Conservation (phyloP, 192 early-diverging fungal genomes). For the Jimgerdemannia lactiflua region DNA sequence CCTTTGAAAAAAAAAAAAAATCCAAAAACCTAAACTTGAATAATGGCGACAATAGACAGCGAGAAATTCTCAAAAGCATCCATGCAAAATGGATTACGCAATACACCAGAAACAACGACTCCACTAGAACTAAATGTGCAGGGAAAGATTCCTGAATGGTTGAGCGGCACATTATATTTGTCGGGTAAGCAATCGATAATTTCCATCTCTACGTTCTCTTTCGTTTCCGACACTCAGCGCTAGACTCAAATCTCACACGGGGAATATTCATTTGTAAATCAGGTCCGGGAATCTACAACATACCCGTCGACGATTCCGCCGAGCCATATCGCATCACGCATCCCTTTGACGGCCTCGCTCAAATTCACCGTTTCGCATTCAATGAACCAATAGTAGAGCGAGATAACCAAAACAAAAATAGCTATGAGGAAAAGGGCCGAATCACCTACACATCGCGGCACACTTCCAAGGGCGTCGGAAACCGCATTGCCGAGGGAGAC, state of each 20-base stretch:
- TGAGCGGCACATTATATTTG: not conserved
- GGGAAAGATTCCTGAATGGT: not conserved
- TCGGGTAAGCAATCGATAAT: not conserved
- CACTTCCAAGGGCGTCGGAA: slow-evolving; percentile 29
- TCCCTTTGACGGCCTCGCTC: slow-evolving; percentile 36
- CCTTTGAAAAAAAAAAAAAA: too few species aligned
- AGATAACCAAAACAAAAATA: not conserved
- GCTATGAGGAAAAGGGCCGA: slow-evolving; percentile 12
- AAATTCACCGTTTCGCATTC: slow-evolving; percentile 15
- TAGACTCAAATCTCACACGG: too few species aligned
- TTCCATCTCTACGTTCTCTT: too few species aligned
- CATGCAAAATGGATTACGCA: not conserved
- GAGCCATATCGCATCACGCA: slow-evolving; percentile 8
- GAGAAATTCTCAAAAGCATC: not conserved
- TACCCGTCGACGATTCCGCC: not conserved
- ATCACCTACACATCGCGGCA: slow-evolving; percentile 31
- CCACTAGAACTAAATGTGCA: not conserved
- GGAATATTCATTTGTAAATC: too few species aligned
- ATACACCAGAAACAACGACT: not conserved
- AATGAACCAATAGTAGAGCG: not conserved
- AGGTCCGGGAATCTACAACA: not conserved
- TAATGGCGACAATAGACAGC: not conserved
- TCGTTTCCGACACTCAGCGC: too few species aligned
- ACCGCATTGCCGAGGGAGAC: slow-evolving; percentile 21
- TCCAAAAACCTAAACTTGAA: not conserved